Percentiles rank a stretch among this genome's conserved stretches.
Evolutionary conservation across 2,329 filamentous ascomycete species (phyloP).

Genomic region (Beauveria medogensis): DNA sequence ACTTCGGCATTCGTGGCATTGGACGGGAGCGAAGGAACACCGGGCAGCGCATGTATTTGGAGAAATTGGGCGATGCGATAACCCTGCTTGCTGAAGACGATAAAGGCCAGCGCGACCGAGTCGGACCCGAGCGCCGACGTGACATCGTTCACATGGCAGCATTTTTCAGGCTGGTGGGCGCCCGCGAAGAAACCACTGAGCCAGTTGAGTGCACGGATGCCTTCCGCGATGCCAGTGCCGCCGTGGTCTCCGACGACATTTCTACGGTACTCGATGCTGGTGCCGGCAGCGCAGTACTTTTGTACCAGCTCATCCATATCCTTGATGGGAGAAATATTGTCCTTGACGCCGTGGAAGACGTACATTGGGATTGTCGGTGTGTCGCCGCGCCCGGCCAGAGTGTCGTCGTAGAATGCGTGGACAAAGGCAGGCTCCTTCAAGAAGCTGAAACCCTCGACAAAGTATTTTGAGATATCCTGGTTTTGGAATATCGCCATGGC

Average conservation of each 20-base stretch:
- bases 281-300: neutral
- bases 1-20: neutral
- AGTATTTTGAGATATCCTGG: slow-evolving; percentile 8
- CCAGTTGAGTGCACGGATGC: neutral
- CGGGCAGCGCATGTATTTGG: neutral
- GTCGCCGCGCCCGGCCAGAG: neutral
- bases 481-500: neutral
- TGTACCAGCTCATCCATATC: neutral
- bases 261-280: neutral
- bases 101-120: neutral
- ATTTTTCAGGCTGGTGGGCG: neutral
- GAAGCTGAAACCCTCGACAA: slow-evolving; percentile 3
- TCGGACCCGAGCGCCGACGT: neutral
- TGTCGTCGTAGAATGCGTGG: neutral
- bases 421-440: neutral
- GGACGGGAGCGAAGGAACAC: neutral
- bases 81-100: neutral
- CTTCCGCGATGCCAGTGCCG: neutral
- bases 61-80: neutral
- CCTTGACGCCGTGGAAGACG: neutral
- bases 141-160: neutral
- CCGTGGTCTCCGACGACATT: neutral
- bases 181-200: neutral
- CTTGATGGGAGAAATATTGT: neutral
- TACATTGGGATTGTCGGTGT: neutral